Evolutionary conservation across 768 basidiomycete genomes (phyloP), one percentile per base, ranked within the genome.

Genomic region (Tephrocybe sp.): DNA sequence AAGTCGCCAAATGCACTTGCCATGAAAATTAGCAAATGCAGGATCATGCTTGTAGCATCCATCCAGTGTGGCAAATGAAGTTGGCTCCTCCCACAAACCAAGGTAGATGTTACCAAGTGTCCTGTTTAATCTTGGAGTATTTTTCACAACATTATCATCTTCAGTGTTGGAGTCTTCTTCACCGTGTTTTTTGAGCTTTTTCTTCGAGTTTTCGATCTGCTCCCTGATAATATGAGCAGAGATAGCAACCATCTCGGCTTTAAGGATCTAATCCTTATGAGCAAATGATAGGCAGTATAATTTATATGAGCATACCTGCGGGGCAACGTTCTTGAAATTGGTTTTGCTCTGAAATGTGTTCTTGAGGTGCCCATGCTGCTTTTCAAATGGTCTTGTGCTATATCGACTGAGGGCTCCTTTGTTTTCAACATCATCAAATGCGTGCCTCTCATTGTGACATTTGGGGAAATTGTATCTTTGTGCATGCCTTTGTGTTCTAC

Each of bases 321-420:
- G 27, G 0, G 59, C 67, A 24, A 69, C 57, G 41, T 71, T 38
- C 38, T 66, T 68, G 53, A 66, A 66, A 43, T 74, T 72, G 1
- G 68, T 68, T 6, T 54, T 54, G 3, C 26, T 26, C 5, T 47
- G 54, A 32, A 70, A 72, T 4, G 49, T 55, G 1, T 51, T 56
- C 34, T 67, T 68, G 2, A 68, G 35, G 1, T 62, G 47, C 0
- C 62, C 52, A 49, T 74, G 67, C 22, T 62, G 50, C 1, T 61
- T 53, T 38, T 74, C 69, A 45, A 66, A 69, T 0, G 57, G 61
- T 26, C 30, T 34, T 12, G 9, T 34, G 16, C 30, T 40, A 25
- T 24, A 40, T 9, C 12, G 6, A 11, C 4, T 3, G 19, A 40
- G 39, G 26, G 21, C 13, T 6, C 70, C 72, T 26, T 73, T 73